phyloP scores from a whole-genome alignment of 1,139 yeast genomes.

The Eremothecium sinecaudum region DNA sequence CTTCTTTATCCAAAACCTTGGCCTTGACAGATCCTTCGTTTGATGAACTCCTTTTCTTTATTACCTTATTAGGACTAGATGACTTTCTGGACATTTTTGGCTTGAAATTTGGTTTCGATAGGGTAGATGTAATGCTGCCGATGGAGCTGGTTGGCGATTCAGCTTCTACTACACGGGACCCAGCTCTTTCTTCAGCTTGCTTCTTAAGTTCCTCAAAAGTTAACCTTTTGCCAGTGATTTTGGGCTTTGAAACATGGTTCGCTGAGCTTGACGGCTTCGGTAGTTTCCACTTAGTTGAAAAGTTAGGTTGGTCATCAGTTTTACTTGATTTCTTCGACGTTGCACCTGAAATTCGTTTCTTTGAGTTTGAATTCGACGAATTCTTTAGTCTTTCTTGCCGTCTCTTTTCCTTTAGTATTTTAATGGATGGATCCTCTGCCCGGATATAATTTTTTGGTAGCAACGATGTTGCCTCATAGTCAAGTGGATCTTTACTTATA shows the following conservation, averaged over 20 bases:
- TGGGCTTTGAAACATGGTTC: conserved; percentile 16
- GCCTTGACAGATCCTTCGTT: not conserved
- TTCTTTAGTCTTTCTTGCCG: conserved; percentile 36
- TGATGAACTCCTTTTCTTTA: conserved; percentile 1
- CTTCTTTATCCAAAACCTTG: conserved; percentile 5
- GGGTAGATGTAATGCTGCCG: conserved; percentile 3
- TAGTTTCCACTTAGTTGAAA: conserved; percentile 16
- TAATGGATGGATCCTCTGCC: conserved; percentile 37
- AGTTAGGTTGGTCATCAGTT: conserved; percentile 10
- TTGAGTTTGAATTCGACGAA: conserved; percentile 11
- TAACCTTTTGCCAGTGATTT: conserved; percentile 38
- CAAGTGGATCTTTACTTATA: not conserved
- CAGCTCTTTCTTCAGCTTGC: conserved; percentile 50
- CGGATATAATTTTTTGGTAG: conserved; percentile 27
- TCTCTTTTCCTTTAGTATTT: conserved; percentile 55
- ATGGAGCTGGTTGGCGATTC: not conserved
- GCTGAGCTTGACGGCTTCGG: conserved; percentile 8
- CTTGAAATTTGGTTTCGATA: conserved; percentile 15
- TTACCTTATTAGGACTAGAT: not conserved
- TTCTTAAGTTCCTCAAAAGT: conserved; percentile 62
- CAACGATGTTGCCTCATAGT: conserved; percentile 1
- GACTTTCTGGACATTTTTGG: not conserved
- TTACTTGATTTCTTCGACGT: conserved; percentile 5
- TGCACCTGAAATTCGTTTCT: conserved; percentile 1
- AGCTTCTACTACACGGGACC: conserved; percentile 5